A percentile compares a stretch with the other conserved stretches of the same genome.
phyloP scores from a whole-genome alignment of 306 rosid genomes.

The Trifolium dubium region DNA sequence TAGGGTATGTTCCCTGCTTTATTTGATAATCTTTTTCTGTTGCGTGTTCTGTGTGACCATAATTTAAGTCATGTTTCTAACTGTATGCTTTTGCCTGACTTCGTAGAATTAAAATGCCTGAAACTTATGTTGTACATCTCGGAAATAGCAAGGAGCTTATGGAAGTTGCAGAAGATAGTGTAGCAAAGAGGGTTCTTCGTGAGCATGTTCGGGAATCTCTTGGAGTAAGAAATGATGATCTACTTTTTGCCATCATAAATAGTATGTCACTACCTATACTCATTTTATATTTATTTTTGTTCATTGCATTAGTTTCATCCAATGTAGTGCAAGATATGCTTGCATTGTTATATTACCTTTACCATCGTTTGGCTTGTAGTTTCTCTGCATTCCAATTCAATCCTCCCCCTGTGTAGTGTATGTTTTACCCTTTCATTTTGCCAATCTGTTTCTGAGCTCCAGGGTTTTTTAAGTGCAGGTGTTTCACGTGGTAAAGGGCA shows the following conservation, averaged over 20 bases:
- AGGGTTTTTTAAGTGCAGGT: constrained; percentile 57
- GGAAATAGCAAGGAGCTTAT: constrained; percentile 98
- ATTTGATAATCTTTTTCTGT: neutral
- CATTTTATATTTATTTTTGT: constrained; percentile 30
- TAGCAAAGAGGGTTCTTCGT: constrained; percentile 86
- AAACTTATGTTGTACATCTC: constrained; percentile 90
- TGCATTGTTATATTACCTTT: constrained; percentile 6
- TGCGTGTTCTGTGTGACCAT: neutral
- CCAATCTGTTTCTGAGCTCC: constrained; percentile 34
- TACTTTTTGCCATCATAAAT: constrained; percentile 90
- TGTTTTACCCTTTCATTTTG: constrained; percentile 12
- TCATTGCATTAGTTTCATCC: constrained; percentile 2
- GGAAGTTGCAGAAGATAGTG: constrained; percentile 90
- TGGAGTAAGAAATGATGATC: constrained; percentile 90
- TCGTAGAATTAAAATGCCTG: constrained; percentile 84
- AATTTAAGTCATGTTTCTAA: constrained; percentile 11
- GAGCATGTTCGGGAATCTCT: constrained; percentile 90
- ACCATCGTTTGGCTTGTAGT: constrained; percentile 18
- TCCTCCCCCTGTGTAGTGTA: constrained; percentile 6
- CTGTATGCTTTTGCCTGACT: constrained; percentile 1
- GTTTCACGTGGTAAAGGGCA: constrained; percentile 97
- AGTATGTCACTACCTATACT: constrained; percentile 55
- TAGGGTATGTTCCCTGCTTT: constrained; percentile 54
- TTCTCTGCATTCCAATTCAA: constrained; percentile 33
- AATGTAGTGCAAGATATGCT: constrained; percentile 18